These are phyloP conservation scores for Conticribra guillardii DNA, from an alignment of 108 stramenopile species.

Conservation along the genomic window DNA sequence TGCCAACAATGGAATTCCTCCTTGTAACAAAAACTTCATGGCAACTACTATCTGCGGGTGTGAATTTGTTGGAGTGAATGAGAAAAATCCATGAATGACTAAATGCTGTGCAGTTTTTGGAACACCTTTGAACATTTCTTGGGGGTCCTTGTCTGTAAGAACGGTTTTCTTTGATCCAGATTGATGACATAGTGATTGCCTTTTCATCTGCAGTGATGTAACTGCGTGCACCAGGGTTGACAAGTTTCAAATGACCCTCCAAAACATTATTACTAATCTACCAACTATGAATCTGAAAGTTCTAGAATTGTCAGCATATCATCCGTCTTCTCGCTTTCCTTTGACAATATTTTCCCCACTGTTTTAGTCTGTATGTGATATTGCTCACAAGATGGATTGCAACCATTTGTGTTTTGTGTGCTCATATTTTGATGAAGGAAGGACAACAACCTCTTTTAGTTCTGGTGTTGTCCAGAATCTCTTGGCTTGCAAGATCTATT, in stretches of 20 bases:
- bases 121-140: background rate
- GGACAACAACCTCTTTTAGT: too few species aligned
- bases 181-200: background rate
- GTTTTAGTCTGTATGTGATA: background rate
- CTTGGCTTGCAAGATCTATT: too few species aligned
- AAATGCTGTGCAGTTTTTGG: too few species aligned
- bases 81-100: too few species aligned
- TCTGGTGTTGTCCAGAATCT: too few species aligned
- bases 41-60: too few species aligned
- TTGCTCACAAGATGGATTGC: background rate
- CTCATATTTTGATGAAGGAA: too few species aligned
- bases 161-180: background rate
- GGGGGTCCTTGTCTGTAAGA: background rate
- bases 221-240: background rate
- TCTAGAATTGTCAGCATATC: background rate
- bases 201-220: background rate
- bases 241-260: background rate
- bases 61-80: too few species aligned
- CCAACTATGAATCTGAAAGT: background rate
- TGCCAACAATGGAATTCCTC: too few species aligned
- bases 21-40: too few species aligned
- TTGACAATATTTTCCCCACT: too few species aligned
- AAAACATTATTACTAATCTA: background rate
- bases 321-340: background rate
- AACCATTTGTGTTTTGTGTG: too few species aligned